Evolutionary conservation across 2,329 filamentous ascomycete species (phyloP).

Genomic region (Diplodia seriata): DNA sequence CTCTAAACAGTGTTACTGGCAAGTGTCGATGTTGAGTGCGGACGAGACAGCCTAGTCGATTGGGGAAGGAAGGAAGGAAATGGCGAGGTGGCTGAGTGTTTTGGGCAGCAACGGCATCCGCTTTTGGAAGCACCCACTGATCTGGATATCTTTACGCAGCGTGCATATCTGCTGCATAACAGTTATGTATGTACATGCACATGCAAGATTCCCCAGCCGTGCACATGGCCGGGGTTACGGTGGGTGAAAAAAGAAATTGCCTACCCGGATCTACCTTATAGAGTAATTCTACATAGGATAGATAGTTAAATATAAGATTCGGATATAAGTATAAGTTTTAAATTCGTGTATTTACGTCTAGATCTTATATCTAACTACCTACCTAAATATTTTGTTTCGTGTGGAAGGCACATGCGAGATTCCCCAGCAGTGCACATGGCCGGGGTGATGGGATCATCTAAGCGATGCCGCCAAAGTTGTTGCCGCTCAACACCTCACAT

Average conservation of each 20-base stretch:
- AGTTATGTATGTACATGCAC: conserved; percentile 1
- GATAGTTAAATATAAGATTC: too few species aligned
- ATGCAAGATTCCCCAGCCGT: conserved; percentile 1
- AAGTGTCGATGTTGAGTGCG: background rate
- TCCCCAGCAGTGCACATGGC: background rate
- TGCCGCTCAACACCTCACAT: background rate
- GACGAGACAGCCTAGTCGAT: background rate
- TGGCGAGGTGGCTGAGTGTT: background rate
- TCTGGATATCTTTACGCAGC: background rate
- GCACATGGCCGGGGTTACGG: background rate
- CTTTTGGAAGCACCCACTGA: background rate
- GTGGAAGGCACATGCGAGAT: too few species aligned
- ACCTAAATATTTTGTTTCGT: too few species aligned
- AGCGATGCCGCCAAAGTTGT: background rate
- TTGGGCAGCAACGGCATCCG: background rate
- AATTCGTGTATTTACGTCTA: too few species aligned
- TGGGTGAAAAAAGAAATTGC: too few species aligned
- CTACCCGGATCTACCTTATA: too few species aligned
- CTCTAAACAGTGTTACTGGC: background rate
- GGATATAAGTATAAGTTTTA: too few species aligned
- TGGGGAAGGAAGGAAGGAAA: background rate
- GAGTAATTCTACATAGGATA: too few species aligned
- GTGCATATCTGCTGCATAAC: conserved; percentile 2
- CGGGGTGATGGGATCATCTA: background rate
- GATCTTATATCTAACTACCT: too few species aligned